Conservation (phyloP, 2,329 filamentous ascomycete species). For the Trichophaea hybrida region DNA sequence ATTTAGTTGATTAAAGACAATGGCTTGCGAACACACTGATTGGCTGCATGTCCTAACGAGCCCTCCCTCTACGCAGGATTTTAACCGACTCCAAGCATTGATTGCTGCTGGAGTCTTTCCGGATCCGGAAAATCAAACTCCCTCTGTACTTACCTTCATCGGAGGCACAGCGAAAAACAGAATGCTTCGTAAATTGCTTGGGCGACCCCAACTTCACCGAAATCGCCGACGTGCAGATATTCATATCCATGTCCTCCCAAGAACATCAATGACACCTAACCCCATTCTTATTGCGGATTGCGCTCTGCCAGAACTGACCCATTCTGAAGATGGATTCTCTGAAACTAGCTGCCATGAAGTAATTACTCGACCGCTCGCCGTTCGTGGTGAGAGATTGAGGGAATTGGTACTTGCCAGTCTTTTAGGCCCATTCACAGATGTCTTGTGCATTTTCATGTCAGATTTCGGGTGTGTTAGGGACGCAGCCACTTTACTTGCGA, state of each 20-base stretch:
- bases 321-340: background rate
- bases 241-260: background rate
- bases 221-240: background rate
- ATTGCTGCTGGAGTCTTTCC: background rate
- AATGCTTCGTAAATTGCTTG: background rate
- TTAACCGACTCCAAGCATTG: background rate
- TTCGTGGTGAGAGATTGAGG: background rate
- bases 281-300: background rate
- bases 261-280: background rate
- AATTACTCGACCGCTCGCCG: background rate
- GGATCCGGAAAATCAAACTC: background rate
- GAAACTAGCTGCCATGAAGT: slow-evolving; percentile 3
- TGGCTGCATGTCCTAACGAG: background rate
- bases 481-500: background rate
- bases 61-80: background rate
- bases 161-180: background rate
- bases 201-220: background rate
- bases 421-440: background rate
- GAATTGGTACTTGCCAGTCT: background rate
- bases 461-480: background rate
- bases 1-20: too few relatives aligned
- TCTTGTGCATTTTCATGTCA: background rate
- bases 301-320: background rate
- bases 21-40: background rate
- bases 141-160: background rate